Conservation (phyloP, 2,329 filamentous ascomycete species). For the Fusarium xyrophilum region DNA sequence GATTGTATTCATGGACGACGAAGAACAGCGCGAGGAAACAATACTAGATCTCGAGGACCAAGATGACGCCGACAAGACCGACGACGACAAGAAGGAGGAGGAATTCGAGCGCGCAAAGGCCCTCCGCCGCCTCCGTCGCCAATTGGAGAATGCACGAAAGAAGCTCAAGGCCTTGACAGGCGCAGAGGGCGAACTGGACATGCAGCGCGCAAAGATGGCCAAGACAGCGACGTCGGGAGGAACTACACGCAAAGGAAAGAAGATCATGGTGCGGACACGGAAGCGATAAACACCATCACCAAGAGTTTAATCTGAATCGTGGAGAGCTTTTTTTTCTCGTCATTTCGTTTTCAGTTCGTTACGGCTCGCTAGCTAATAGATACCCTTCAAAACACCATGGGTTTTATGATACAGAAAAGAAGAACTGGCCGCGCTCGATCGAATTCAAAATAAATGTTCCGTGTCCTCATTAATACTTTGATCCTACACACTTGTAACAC, state of each 20-base stretch:
- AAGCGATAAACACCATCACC: slow-evolving; percentile 57
- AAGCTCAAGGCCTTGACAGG: slow-evolving; percentile 62
- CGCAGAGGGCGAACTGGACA: slow-evolving; percentile 63
- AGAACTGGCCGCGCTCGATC: slow-evolving; percentile 1
- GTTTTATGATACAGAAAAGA: slow-evolving; percentile 39
- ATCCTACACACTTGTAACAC: slow-evolving; percentile 59
- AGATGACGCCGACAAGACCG: slow-evolving; percentile 41
- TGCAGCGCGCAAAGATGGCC: slow-evolving; percentile 68
- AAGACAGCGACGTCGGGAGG: slow-evolving; percentile 69
- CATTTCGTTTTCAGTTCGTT: slow-evolving; percentile 35
- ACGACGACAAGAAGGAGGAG: slow-evolving; percentile 37
- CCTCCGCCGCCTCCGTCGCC: slow-evolving; percentile 55
- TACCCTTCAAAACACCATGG: slow-evolving; percentile 39
- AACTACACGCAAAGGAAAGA: slow-evolving; percentile 65
- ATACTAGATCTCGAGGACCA: slow-evolving; percentile 45
- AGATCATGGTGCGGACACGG: slow-evolving; percentile 67
- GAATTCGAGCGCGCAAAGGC: slow-evolving; percentile 52
- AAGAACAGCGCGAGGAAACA: slow-evolving; percentile 46
- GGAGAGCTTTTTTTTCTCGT: not conserved
- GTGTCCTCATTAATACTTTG: slow-evolving; percentile 47
- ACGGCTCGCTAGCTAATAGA: slow-evolving; percentile 39
- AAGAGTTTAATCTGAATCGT: not conserved
- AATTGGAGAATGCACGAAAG: slow-evolving; percentile 59
- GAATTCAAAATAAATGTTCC: slow-evolving; percentile 4
- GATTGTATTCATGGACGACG: slow-evolving; percentile 59